Evolutionary conservation across 2,329 filamentous ascomycete species (phyloP).

Genomic region (Fusarium neocosmosporiellum): DNA sequence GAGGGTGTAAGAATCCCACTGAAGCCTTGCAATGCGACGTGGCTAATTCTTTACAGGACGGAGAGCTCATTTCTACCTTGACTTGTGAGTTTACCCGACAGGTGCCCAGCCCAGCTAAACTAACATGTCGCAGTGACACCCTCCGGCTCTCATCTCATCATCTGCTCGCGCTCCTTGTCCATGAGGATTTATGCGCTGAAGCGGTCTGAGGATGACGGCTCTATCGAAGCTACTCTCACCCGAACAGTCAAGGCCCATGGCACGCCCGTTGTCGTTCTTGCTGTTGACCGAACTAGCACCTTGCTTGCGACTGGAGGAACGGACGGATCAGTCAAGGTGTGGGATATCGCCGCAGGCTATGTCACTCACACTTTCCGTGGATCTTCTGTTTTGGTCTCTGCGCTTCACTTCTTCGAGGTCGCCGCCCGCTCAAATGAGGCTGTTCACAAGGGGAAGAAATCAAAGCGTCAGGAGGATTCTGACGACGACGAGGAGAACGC

Average conservation of each 20-base stretch:
- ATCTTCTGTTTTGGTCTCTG: conserved; percentile 90
- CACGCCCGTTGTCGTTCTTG: conserved; percentile 87
- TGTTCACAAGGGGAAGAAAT: conserved; percentile 51
- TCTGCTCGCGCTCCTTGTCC: conserved; percentile 94
- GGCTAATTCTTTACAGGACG: conserved; percentile 66
- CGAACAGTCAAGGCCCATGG: conserved; percentile 90
- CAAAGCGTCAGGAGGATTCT: conserved; percentile 47
- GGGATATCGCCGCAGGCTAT: conserved; percentile 92
- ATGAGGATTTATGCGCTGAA: conserved; percentile 90
- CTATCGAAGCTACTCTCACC: conserved; percentile 74
- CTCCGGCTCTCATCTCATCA: conserved; percentile 85
- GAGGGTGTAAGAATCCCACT: conserved; percentile 74
- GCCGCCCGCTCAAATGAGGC: conserved; percentile 55
- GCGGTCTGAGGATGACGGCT: conserved; percentile 64
- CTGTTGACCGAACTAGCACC: conserved; percentile 88
- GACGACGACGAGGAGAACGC: conserved; percentile 54
- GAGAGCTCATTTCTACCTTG: conserved; percentile 81
- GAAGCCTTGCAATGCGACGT: not conserved
- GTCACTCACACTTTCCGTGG: conserved; percentile 96
- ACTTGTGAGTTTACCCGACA: conserved; percentile 58
- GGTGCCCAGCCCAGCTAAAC: conserved; percentile 5
- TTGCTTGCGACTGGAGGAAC: conserved; percentile 92
- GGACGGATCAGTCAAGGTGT: conserved; percentile 94
- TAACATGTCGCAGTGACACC: conserved; percentile 75
- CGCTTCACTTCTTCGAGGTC: conserved; percentile 90